Conservation (phyloP, 208 protist species). For the Trypanosoma platydactyli region DNA sequence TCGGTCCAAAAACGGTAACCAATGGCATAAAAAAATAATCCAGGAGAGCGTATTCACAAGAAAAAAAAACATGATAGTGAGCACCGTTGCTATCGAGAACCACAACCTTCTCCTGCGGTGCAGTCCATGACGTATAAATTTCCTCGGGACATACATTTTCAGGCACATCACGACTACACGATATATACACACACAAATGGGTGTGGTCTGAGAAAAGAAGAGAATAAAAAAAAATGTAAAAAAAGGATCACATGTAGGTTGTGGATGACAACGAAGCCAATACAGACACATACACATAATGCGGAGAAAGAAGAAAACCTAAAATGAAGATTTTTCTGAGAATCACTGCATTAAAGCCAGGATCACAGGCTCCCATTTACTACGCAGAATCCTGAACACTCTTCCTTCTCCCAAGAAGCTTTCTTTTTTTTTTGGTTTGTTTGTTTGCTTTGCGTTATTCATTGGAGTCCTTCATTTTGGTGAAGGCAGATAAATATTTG, state of each 20-base stretch:
- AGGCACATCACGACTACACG: neutral
- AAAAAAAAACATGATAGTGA: constrained; percentile 8
- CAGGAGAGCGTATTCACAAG: constrained; percentile 8
- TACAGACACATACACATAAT: neutral
- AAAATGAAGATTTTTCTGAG: neutral
- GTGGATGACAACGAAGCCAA: neutral
- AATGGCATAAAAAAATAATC: neutral
- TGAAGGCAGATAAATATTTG: constrained; percentile 11
- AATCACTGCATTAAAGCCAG: no score
- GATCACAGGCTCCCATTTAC: no score
- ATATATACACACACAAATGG: neutral
- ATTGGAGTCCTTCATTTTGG: no score
- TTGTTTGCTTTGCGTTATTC: no score
- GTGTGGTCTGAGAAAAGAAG: neutral
- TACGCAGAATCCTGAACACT: no score
- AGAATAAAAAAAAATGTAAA: neutral
- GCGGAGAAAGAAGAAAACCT: neutral
- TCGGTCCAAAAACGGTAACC: neutral
- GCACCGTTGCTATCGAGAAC: neutral
- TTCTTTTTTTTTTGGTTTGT: neutral
- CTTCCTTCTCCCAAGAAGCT: neutral
- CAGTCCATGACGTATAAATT: neutral
- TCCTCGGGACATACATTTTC: constrained; percentile 10
- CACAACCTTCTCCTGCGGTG: neutral
- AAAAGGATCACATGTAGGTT: neutral